Conservation (phyloP, 2,329 filamentous ascomycete species). For the Colletotrichum sp. region DNA sequence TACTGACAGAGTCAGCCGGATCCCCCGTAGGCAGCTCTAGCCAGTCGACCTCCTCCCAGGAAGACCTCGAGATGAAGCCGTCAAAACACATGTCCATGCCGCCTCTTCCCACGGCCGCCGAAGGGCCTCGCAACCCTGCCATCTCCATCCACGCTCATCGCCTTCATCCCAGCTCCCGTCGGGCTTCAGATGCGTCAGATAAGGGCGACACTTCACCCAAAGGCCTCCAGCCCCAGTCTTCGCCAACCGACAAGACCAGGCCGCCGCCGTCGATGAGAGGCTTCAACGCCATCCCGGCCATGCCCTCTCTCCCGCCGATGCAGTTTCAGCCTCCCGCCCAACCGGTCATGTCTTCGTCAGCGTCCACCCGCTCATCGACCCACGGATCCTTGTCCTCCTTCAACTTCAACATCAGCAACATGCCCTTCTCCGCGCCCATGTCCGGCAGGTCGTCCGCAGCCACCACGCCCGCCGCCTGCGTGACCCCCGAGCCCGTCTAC, state of each 20-base stretch:
- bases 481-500: slow-evolving; percentile 16
- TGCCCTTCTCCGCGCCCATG: slow-evolving; percentile 16
- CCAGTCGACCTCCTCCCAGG: slow-evolving; percentile 43
- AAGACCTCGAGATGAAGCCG: slow-evolving; percentile 44
- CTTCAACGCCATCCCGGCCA: slow-evolving; percentile 28
- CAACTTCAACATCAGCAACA: slow-evolving; percentile 13
- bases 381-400: slow-evolving; percentile 16
- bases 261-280: slow-evolving; percentile 35
- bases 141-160: slow-evolving; percentile 16
- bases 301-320: slow-evolving; percentile 5
- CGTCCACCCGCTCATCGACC: slow-evolving; percentile 11
- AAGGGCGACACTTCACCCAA: slow-evolving; percentile 10
- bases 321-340: not conserved
- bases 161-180: slow-evolving; percentile 32
- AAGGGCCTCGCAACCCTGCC: not conserved
- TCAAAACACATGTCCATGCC: slow-evolving; percentile 22
- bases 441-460: slow-evolving; percentile 15
- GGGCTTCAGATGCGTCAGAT: slow-evolving; percentile 34
- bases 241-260: slow-evolving; percentile 6
- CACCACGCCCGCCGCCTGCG: slow-evolving; percentile 19
- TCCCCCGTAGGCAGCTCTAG: slow-evolving; percentile 40
- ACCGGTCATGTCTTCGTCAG: slow-evolving; percentile 11
- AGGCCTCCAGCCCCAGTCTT: not conserved
- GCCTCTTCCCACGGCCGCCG: not conserved
- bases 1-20: not conserved